Conservation (phyloP, 2,329 filamentous ascomycete species). For the Dactylellina drechsleri region DNA sequence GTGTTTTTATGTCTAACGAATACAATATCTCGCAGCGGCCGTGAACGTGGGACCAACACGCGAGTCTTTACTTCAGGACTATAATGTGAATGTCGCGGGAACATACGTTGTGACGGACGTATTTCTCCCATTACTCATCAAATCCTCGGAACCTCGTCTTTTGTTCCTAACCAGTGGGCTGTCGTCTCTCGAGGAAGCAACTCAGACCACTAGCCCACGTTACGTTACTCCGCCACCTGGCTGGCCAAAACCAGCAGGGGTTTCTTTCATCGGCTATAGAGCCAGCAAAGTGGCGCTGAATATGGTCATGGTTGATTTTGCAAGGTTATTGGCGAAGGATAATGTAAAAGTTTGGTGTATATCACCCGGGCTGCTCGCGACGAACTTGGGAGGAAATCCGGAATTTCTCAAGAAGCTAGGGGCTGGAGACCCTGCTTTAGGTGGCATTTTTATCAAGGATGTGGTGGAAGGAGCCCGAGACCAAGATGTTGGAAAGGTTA, state of each 20-base stretch:
- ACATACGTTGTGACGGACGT: constrained; percentile 63
- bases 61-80: constrained; percentile 64
- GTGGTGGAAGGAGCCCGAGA: constrained; percentile 64
- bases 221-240: constrained; percentile 58
- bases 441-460: constrained; percentile 62
- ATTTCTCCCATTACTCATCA: constrained; percentile 65
- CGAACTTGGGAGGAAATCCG: constrained; percentile 62
- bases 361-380: constrained; percentile 66
- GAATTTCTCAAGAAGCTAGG: constrained; percentile 58
- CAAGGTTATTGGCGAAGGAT: constrained; percentile 63
- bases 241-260: constrained; percentile 62
- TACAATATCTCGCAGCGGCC: constrained; percentile 15
- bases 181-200: constrained; percentile 60
- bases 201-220: constrained; percentile 33
- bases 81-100: constrained; percentile 67
- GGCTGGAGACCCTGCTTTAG: constrained; percentile 61
- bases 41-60: constrained; percentile 59
- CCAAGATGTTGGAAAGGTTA: constrained; percentile 62
- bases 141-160: constrained; percentile 64
- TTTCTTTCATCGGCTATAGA: constrained; percentile 61
- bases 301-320: constrained; percentile 66
- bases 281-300: constrained; percentile 64
- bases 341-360: constrained; percentile 66
- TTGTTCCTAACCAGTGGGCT: constrained; percentile 66
- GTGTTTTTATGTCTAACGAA: not conserved